Evolutionary conservation across 768 basidiomycete genomes (phyloP).

Genomic region (Hypsizygus marmoreus): DNA sequence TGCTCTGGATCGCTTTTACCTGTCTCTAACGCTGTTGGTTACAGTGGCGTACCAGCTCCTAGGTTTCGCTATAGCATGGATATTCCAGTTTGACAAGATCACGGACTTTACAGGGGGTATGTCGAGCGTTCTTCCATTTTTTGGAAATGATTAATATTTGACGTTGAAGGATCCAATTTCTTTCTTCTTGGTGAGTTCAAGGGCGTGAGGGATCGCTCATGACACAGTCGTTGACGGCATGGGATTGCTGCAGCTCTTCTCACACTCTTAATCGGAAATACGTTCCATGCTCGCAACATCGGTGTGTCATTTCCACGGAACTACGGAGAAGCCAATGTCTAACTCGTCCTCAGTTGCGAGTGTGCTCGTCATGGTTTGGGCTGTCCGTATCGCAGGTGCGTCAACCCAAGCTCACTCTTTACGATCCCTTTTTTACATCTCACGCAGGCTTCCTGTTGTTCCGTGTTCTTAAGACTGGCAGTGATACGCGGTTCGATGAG

Average conservation of each 20-base stretch:
- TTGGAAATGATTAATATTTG: not conserved
- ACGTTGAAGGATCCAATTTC: conserved; percentile 58
- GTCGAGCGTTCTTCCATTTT: conserved; percentile 13
- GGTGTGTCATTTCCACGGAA: conserved; percentile 17
- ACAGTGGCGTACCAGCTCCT: conserved; percentile 59
- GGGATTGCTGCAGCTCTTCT: conserved; percentile 46
- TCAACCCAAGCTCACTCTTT: not conserved
- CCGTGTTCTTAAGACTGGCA: conserved; percentile 69
- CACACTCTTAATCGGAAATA: conserved; percentile 62
- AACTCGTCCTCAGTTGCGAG: conserved; percentile 37
- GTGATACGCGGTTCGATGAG: conserved; percentile 67
- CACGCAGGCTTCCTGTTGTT: conserved; percentile 60
- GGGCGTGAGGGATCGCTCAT: not conserved
- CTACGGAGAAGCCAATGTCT: not conserved
- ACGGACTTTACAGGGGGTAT: conserved; percentile 67
- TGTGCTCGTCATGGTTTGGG: conserved; percentile 70
- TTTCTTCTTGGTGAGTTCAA: conserved; percentile 58
- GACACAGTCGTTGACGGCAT: not conserved
- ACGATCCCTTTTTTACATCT: not conserved
- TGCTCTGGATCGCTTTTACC: conserved; percentile 52
- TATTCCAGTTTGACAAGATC: conserved; percentile 72
- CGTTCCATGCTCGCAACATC: conserved; percentile 60
- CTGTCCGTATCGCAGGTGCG: conserved; percentile 54
- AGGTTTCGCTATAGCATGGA: conserved; percentile 70
- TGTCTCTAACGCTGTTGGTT: conserved; percentile 50